Evolutionary conservation across 2,329 filamentous ascomycete genomes (phyloP).

Genomic region (Tolypocladium endophyticum): DNA sequence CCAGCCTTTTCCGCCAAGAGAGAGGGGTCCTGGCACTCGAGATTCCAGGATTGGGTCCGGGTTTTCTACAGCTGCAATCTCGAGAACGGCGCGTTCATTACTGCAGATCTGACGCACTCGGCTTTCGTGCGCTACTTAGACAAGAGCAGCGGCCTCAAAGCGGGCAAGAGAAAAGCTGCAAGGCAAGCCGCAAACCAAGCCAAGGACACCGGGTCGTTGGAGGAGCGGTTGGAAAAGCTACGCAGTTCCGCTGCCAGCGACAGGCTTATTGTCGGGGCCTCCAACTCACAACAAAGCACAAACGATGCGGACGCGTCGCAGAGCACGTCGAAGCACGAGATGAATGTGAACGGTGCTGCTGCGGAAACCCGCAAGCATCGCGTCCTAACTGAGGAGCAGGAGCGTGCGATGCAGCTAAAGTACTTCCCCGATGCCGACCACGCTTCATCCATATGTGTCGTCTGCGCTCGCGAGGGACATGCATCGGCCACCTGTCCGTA

Average conservation of each 20-base stretch:
- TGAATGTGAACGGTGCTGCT: not conserved
- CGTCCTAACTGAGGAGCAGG: slow-evolving; percentile 19
- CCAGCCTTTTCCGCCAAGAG: slow-evolving; percentile 15
- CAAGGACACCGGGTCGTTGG: slow-evolving; percentile 13
- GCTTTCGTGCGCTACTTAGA: slow-evolving; percentile 22
- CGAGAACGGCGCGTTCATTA: slow-evolving; percentile 11
- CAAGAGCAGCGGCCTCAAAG: slow-evolving; percentile 15
- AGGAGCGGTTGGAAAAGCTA: slow-evolving; percentile 10
- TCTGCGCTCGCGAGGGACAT: slow-evolving; percentile 41
- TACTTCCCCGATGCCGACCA: slow-evolving; percentile 42
- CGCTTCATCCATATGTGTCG: slow-evolving; percentile 35
- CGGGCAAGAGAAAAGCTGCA: slow-evolving; percentile 19
- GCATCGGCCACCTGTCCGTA: slow-evolving; percentile 31
- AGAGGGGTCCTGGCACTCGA: slow-evolving; percentile 21
- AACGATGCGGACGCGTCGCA: not conserved
- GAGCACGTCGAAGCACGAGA: not conserved
- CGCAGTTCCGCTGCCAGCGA: not conserved
- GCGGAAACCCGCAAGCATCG: slow-evolving; percentile 7
- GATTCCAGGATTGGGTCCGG: slow-evolving; percentile 23
- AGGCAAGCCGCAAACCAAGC: slow-evolving; percentile 17
- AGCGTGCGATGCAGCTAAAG: slow-evolving; percentile 26
- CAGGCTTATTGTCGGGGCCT: not conserved
- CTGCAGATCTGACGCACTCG: slow-evolving; percentile 10
- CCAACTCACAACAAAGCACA: not conserved
- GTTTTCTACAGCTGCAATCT: slow-evolving; percentile 18